Evolutionary conservation across 2,329 filamentous ascomycete genomes (phyloP), one percentile per base, ranked within the genome.

Genomic region (Thelonectria rubi): DNA sequence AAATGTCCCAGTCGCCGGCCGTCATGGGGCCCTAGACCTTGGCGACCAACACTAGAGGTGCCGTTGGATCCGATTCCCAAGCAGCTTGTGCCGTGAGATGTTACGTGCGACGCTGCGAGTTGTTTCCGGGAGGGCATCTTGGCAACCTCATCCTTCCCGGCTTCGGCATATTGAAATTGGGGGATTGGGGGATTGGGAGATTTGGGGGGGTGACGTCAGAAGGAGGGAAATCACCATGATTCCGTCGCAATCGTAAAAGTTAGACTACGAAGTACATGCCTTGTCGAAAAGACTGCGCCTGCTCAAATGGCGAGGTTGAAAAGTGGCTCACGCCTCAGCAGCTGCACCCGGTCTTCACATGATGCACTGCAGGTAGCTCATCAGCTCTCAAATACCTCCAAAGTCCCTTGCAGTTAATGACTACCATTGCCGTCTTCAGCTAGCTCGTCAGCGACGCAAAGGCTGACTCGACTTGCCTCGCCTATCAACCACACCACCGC

Each of bases 141-240:
- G 34, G 34, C 34, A 37, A 37, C 34, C 34, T 37, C 34, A 15
- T 37, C 34, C 12, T 34, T 37, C n/a, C 17, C 17, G 34, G 37
- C 2, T 18, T 50, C 15, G 15, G 47, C 56, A 39, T 21, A 37
- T 15, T 37, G 34, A 30, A 8, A 30, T 30, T 2, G 7, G 8
- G 34, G 14, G n/a, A 11, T 39, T 10, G 7, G 37, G 21, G 47
- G 24, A 30, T 10, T 30, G 26, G 26, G 34, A 15, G n/a, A 11
- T 39, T 3, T 2, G 37, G 21, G 45, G 26, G 47, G 43, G 54
- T 71, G 69, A 71, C 69, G 69, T 71, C 69, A 71, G 64, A 55
- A 54, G 32, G 3, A 40, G 24, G 20, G 34, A 39, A 20, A 8
- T 5, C n/a, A n/a, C n/a, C n/a, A n/a, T n/a, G n/a, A n/a, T n/a